Evolutionary conservation across 768 basidiomycete species (phyloP), one percentile per base, ranked within the genome.

Genomic region (Rhizopogon sp.): DNA sequence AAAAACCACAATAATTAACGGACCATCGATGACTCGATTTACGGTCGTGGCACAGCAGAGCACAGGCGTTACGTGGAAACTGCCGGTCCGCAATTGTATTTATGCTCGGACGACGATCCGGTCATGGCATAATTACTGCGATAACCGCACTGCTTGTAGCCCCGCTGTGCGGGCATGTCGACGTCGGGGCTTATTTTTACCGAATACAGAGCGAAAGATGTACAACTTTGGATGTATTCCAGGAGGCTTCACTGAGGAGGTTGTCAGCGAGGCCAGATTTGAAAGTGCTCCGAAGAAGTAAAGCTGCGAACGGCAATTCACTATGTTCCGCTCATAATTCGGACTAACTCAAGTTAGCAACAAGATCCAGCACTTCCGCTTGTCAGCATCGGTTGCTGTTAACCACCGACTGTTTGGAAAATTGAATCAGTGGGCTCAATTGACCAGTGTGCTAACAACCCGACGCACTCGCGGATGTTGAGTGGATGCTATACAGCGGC

Each of bases 21-120:
- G 47, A 49, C 25, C 20, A 49, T 49, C 47, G n/a, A n/a, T n/a
- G n/a, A n/a, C n/a, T n/a, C n/a, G 5, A 37, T 49, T 49, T 49
- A 49, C 25, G 25, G 25, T 25, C 25, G 25, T 25, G 4, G 3
- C 25, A 25, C 25, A 25, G 25, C 25, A 25, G 4, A 25, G 25
- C 25, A 4, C 25, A 17, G 6, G 8, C 17, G 41, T 10, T 41
- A 41, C 40, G 9, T 41, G 16, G 39, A 40, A 33, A 33, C 25
- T 25, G 14, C 5, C 16, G 16, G 39, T n/a, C 8, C 6, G 31
- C n/a, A n/a, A 17, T 17, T 20, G 41, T 10, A n/a, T 41, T 41
- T 1, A 17, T n/a, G 7, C 22, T 37, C 35, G 13, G 35, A 25
- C 25, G 25, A 25, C 35, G 35, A 37, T 37, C 35, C 13, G 31